These are phyloP conservation scores for Taphrina flavorubra DNA, from an alignment of 1,139 yeast species.

Conservation along the genomic window DNA sequence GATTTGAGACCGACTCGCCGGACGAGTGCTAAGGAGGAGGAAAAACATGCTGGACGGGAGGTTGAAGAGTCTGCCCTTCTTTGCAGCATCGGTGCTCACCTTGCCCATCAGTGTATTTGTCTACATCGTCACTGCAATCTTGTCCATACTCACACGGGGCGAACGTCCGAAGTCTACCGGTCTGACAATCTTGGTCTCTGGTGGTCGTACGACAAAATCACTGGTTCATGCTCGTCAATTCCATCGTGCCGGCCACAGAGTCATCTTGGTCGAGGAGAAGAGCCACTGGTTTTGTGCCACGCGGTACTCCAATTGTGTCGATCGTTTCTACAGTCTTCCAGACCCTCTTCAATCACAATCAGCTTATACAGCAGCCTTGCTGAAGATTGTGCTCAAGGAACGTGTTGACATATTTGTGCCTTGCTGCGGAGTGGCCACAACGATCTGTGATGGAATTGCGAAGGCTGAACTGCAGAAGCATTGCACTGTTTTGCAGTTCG, in stretches of 20 bases:
- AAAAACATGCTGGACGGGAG: conserved; percentile 17
- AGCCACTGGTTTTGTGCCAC: conserved; percentile 27
- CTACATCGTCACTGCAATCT: conserved; percentile 8
- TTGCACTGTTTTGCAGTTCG: conserved; percentile 25
- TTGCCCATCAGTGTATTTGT: conserved; percentile 21
- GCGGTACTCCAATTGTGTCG: conserved; percentile 27
- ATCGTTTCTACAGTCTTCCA: conserved; percentile 15
- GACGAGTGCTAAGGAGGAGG: background rate
- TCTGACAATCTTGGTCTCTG: conserved; percentile 22
- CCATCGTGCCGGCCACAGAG: conserved; percentile 30
- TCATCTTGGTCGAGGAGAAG: conserved; percentile 24
- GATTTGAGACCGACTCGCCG: background rate
- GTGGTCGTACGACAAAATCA: conserved; percentile 26
- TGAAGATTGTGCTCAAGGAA: conserved; percentile 21
- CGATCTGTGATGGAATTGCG: conserved; percentile 31
- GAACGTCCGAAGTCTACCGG: conserved; percentile 12
- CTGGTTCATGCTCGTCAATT: conserved; percentile 30
- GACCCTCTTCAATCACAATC: conserved; percentile 24
- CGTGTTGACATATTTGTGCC: conserved; percentile 30
- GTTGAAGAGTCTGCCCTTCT: conserved; percentile 19
- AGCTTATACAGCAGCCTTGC: conserved; percentile 13
- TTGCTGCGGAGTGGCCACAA: conserved; percentile 34
- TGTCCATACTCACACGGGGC: conserved; percentile 17
- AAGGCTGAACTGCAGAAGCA: conserved; percentile 28
- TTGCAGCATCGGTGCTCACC: conserved; percentile 16